Evolutionary conservation across 163 green algal genomes (phyloP).

Genomic region (Chloromonas sp.): DNA sequence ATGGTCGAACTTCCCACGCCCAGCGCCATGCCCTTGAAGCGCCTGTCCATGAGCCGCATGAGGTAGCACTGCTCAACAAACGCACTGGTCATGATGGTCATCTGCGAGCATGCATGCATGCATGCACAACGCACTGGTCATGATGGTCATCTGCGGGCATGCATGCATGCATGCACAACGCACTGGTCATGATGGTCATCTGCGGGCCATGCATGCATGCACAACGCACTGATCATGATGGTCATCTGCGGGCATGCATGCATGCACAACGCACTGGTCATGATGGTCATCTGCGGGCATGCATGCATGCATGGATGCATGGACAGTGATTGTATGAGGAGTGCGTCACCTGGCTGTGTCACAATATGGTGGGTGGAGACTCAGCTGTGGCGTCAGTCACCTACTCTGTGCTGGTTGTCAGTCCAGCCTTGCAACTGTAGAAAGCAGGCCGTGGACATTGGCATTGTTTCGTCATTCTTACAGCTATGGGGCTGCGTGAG

Average conservation of each 20-base stretch:
- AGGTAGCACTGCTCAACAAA: constrained; percentile 76
- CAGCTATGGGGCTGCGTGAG: too few species aligned
- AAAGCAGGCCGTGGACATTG: too few species aligned
- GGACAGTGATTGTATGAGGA: too few species aligned
- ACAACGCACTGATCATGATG: not conserved
- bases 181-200: constrained; percentile 21
- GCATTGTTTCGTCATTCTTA: too few species aligned
- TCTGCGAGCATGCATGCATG: not conserved
- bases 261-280: too few species aligned
- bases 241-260: not conserved
- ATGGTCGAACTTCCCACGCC: constrained; percentile 88
- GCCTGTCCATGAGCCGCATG: constrained; percentile 74
- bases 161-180: not conserved
- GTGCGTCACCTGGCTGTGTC: too few species aligned
- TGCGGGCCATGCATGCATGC: not conserved
- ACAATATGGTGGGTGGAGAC: too few species aligned
- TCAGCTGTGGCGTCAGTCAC: too few species aligned
- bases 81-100: constrained; percentile 28
- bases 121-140: not conserved
- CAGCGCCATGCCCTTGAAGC: constrained; percentile 75
- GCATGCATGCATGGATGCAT: too few species aligned
- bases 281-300: too few species aligned
- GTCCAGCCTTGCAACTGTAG: too few species aligned
- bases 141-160: not conserved
- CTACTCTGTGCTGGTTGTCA: too few species aligned